phyloP scores from a whole-genome alignment of 345 rosid genomes.

The Rhodomyrtus tomentosa region DNA sequence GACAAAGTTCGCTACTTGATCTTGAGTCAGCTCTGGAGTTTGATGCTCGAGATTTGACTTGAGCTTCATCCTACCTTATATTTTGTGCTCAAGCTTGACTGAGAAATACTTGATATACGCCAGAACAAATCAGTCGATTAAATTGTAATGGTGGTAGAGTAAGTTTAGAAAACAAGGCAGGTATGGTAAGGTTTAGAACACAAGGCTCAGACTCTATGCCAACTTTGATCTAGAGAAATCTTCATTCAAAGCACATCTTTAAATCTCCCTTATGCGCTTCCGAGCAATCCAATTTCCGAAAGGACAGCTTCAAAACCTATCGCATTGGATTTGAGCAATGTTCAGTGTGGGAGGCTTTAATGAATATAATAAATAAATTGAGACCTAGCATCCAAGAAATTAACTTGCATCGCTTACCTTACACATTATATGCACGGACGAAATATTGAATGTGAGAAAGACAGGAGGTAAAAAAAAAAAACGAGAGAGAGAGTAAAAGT shows the following conservation, averaged over 20 bases:
- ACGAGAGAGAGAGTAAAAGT: background rate
- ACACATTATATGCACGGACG: background rate
- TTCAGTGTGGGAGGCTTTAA: background rate
- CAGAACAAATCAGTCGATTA: background rate
- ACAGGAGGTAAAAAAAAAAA: background rate
- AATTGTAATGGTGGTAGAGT: background rate
- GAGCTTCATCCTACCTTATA: background rate
- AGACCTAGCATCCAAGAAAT: background rate
- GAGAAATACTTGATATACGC: background rate
- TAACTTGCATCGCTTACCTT: background rate
- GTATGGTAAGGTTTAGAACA: background rate
- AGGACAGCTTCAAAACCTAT: background rate
- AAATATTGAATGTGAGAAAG: background rate
- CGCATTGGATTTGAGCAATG: background rate
- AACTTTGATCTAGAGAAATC: background rate
- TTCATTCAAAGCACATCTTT: background rate
- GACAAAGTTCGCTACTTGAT: background rate
- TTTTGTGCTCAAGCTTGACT: background rate
- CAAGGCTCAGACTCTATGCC: background rate
- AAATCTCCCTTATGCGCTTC: background rate
- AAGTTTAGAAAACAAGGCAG: too few species aligned
- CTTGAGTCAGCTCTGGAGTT: background rate
- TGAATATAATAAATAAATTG: background rate
- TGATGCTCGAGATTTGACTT: background rate
- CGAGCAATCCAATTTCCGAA: background rate